These are phyloP conservation scores for Tulasnella sp. DNA, from an alignment of 768 basidiomycete genomes.

Conservation along the genomic window DNA sequence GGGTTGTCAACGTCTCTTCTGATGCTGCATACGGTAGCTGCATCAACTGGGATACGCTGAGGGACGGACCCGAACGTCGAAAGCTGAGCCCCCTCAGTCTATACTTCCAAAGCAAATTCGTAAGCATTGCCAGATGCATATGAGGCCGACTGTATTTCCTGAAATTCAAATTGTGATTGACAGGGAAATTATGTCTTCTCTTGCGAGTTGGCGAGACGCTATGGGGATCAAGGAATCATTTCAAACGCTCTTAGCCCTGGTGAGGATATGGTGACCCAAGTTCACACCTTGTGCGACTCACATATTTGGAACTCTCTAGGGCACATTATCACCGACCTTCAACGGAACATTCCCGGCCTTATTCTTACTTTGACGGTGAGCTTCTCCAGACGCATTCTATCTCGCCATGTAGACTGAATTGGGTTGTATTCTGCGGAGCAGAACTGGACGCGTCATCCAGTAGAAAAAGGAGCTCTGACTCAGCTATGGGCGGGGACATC, in stretches of 20 bases:
- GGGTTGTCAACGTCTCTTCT: conserved; percentile 26
- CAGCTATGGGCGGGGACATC: conserved; percentile 27
- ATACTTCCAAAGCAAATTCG: conserved; percentile 25
- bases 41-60: conserved; percentile 19
- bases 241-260: conserved; percentile 27
- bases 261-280: not conserved
- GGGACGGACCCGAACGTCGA: conserved; percentile 12
- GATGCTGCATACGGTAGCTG: conserved; percentile 7
- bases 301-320: not conserved
- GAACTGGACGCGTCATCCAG: conserved; percentile 16
- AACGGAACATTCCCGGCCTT: not conserved
- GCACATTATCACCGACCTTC: not conserved
- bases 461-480: conserved; percentile 18
- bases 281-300: not conserved
- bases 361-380: not conserved
- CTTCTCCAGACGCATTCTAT: not conserved
- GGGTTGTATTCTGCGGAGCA: not conserved
- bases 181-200: conserved; percentile 30
- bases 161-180: not conserved
- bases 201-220: conserved; percentile 28
- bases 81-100: not conserved
- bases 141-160: not conserved
- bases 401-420: not conserved
- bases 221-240: conserved; percentile 30
- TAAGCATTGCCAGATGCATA: not conserved